Evolutionary conservation across 2,329 filamentous ascomycete species (phyloP), one percentile per base, ranked within the genome.

Genomic region (Capronia americana): DNA sequence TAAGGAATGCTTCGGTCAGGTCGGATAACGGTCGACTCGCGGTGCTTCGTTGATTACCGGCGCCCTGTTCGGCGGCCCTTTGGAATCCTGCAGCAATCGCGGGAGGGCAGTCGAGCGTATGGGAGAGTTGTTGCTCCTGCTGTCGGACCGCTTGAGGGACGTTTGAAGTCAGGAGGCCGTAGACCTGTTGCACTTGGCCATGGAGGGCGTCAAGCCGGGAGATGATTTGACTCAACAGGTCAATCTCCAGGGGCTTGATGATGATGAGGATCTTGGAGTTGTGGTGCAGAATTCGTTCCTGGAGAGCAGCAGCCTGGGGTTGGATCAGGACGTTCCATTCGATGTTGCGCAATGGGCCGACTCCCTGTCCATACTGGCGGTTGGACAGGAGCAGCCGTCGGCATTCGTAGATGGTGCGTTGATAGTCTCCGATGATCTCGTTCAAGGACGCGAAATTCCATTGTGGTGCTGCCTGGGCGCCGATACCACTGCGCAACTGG

Each of bases 231-330:
- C 48, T 51, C 20, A 51, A 23, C 24, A 51, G 48, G 48, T 51
- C 48, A 28, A 51, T 51, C 48, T 51, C 48, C 20, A 51, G 48
- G 23, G 48, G 48, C 48, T 51, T 51, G 23, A 51, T 51, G 23
- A 51, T 51, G 48, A 51, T 51, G 10, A 51, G 48, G 48, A 51
- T 51, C 48, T 51, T 51, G 48, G 48, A 51, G 20, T 51, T 51
- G 48, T 51, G 48, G 14, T 51, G 48, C 23, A 28, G 24, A 7
- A 51, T 51, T 28, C 48, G 48, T 23, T 51, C n/a, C 20, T 51
- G 48, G 20, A 51, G 48, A 8, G 48, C 48, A 23, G 48, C 48
- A 12, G 48, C 48, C 48, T 28, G 48, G 24, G 48, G 48, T 26
- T 51, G 48, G 48, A 51, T 26, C 48, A 51, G 11, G 20, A 51